Evolutionary conservation across 2,329 filamentous ascomycete species (phyloP).

Genomic region (Paecilomyces variotii): DNA sequence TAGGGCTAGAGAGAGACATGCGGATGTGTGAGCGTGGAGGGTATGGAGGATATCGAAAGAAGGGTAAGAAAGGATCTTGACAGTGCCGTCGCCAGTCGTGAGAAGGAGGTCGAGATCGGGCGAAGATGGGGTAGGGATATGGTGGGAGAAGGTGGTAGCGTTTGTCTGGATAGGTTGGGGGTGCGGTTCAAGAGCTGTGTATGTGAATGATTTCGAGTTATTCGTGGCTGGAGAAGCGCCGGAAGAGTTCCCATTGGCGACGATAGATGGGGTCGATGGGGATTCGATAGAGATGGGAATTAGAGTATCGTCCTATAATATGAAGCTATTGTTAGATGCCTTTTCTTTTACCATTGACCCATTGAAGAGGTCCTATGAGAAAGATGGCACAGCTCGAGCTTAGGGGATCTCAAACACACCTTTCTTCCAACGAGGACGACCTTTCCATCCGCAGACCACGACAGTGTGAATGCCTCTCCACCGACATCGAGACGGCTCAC

Average conservation of each 20-base stretch:
- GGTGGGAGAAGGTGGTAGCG: constrained; percentile 40
- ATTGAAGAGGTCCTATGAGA: not conserved
- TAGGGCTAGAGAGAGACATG: constrained; percentile 39
- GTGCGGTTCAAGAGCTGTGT: constrained; percentile 33
- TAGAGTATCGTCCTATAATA: constrained; percentile 37
- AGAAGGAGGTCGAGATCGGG: constrained; percentile 38
- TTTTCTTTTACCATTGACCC: not conserved
- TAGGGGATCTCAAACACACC: constrained; percentile 18
- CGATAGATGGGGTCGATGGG: constrained; percentile 27
- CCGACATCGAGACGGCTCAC: constrained; percentile 42
- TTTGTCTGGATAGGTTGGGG: constrained; percentile 42
- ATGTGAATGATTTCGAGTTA: constrained; percentile 13
- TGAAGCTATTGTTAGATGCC: constrained; percentile 2
- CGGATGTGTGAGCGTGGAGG: constrained; percentile 41
- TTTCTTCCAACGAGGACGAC: constrained; percentile 40
- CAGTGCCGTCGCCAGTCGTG: constrained; percentile 42
- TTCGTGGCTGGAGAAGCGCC: constrained; percentile 7
- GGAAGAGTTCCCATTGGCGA: constrained; percentile 9
- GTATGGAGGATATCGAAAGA: constrained; percentile 38
- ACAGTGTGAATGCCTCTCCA: constrained; percentile 41
- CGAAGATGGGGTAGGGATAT: constrained; percentile 25
- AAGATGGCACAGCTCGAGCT: not conserved
- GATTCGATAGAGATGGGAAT: constrained; percentile 38
- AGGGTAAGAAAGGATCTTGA: constrained; percentile 41
- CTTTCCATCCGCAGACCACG: constrained; percentile 42